Percentiles rank a stretch among this genome's conserved stretches.
phyloP scores from a whole-genome alignment of 2,329 filamentous ascomycete species.

The Sporothrix mexicana region DNA sequence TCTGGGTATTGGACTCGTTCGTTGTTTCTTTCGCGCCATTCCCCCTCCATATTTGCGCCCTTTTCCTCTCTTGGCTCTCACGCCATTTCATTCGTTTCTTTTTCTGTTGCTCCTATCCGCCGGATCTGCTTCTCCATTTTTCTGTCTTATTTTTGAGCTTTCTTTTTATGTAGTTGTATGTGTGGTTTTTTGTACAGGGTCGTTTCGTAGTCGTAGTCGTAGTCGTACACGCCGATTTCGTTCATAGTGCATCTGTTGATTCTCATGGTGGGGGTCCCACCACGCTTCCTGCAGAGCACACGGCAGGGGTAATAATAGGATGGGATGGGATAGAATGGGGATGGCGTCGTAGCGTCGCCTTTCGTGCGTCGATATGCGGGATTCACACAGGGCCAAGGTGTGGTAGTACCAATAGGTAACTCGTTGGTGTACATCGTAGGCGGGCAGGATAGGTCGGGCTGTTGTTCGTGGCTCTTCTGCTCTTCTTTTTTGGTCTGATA shows the following conservation, averaged over 20 bases:
- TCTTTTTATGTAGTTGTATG: neutral
- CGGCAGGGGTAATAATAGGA: slow-evolving; percentile 23
- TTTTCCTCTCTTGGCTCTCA: slow-evolving; percentile 6
- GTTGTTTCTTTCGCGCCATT: slow-evolving; percentile 26
- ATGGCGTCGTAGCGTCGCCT: slow-evolving; percentile 11
- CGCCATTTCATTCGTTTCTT: neutral
- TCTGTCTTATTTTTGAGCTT: neutral
- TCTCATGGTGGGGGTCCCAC: slow-evolving; percentile 10
- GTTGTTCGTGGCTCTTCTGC: slow-evolving; percentile 18
- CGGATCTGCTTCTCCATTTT: slow-evolving; percentile 10
- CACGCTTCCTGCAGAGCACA: slow-evolving; percentile 19
- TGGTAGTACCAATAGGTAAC: slow-evolving; percentile 1
- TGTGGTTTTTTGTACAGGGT: slow-evolving; percentile 1
- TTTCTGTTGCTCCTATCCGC: neutral
- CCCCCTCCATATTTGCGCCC: neutral
- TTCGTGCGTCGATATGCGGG: slow-evolving; percentile 17
- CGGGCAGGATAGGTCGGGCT: slow-evolving; percentile 7
- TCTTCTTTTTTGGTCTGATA: neutral
- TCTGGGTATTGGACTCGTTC: neutral
- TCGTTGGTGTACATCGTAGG: neutral
- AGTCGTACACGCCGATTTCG: slow-evolving; percentile 28
- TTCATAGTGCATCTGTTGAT: slow-evolving; percentile 16
- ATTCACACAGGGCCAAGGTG: slow-evolving; percentile 15
- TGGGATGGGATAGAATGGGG: neutral
- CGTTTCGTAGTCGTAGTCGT: slow-evolving; percentile 19